Conservation (phyloP, 257 asterid genomes). For the Solanum stenotomum region DNA sequence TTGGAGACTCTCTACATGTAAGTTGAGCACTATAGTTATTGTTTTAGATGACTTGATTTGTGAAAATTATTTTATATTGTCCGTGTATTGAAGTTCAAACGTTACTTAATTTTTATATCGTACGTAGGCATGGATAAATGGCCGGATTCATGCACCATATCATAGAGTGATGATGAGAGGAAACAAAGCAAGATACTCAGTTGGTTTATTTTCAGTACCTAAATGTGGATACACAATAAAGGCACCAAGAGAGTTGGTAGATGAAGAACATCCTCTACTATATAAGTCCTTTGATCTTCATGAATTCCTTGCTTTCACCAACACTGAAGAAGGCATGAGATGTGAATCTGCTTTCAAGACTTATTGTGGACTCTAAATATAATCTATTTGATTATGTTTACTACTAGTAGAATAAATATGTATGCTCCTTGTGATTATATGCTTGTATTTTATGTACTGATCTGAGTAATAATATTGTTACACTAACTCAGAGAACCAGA, state of each 20-base stretch:
- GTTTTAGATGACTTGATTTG: no score
- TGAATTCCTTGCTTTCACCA: constrained; percentile 19
- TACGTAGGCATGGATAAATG: constrained; percentile 59
- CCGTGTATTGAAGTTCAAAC: neutral
- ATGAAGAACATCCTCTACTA: constrained; percentile 38
- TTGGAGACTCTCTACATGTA: constrained; percentile 39
- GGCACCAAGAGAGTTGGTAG: constrained; percentile 36
- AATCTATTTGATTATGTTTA: no score
- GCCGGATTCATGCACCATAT: constrained; percentile 28
- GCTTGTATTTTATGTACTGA: no score
- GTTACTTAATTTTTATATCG: neutral
- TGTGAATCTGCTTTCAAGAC: constrained; percentile 24
- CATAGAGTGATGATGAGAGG: constrained; percentile 45
- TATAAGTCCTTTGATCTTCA: constrained; percentile 33
- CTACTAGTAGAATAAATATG: no score
- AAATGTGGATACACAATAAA: constrained; percentile 17
- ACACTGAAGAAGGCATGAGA: constrained; percentile 19
- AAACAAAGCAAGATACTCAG: constrained; percentile 19
- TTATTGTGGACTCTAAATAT: constrained; percentile 27
- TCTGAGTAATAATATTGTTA: no score
- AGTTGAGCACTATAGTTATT: neutral
- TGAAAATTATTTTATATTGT: no score
- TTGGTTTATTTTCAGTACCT: constrained; percentile 27
- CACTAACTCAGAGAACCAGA: no score
- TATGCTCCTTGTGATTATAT: no score